Evolutionary conservation across 768 basidiomycete species (phyloP).

Genomic region (Hygrophorus russula): DNA sequence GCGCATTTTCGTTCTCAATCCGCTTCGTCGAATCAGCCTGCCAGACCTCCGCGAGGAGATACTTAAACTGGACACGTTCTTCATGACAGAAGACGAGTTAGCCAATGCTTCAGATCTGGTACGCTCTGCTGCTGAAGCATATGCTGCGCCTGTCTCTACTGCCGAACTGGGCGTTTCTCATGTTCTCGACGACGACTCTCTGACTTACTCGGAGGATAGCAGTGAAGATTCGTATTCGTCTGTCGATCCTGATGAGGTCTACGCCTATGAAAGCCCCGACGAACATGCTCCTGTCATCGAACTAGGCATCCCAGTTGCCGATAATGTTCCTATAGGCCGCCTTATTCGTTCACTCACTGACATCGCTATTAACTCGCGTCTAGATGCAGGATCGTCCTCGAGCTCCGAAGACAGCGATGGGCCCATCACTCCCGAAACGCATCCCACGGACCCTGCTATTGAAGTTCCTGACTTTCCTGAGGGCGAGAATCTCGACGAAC

Average conservation of each 20-base stretch:
- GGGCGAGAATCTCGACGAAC: conserved; percentile 22
- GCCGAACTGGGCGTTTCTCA: background rate
- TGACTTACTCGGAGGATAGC: background rate
- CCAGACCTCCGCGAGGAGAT: conserved; percentile 48
- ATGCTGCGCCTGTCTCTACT: background rate
- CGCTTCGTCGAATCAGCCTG: conserved; percentile 50
- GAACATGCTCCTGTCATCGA: conserved; percentile 9
- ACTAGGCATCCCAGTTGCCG: conserved; percentile 8
- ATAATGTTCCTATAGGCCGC: conserved; percentile 4
- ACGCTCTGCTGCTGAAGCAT: conserved; percentile 5
- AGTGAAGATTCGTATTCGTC: conserved; percentile 11
- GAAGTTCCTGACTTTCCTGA: conserved; percentile 32
- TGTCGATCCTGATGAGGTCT: conserved; percentile 23
- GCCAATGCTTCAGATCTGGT: conserved; percentile 16
- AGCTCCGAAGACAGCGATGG: conserved; percentile 30
- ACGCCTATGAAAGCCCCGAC: conserved; percentile 24
- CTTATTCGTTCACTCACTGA: conserved; percentile 9
- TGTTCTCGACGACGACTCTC: background rate
- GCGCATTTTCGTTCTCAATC: conserved; percentile 60
- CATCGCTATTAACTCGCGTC: background rate
- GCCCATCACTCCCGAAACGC: conserved; percentile 37
- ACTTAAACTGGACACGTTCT: conserved; percentile 47
- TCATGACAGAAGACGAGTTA: conserved; percentile 40
- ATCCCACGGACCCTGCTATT: conserved; percentile 27
- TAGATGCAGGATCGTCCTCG: conserved; percentile 11